Evolutionary conservation across 495 filamentous ascomycete genomes (phyloP), one percentile per base, ranked within the genome.

Genomic region (Penicillium desertorum): DNA sequence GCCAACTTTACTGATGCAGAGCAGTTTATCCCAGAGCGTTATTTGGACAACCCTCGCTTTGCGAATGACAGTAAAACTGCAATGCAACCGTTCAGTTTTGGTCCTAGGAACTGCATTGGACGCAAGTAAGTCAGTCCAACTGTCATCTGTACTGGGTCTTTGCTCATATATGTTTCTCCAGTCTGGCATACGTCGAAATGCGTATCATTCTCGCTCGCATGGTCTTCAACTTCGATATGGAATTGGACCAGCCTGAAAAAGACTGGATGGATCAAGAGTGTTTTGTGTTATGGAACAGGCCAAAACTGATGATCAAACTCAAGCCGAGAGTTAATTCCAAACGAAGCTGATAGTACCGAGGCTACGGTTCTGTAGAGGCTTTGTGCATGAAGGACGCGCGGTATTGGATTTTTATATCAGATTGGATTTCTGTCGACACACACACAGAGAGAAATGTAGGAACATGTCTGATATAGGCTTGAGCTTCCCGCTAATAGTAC

Each of bases 91-190:
- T 89, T 88, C 51, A 76, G 73, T 16, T 51, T 81, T 20, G 86
- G 86, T 0, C 74, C 80, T 0, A 67, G 86, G 10, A 81, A 86
- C 62, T 89, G 85, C 55, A 73, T 87, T 47, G 86, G 86, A 41
- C 69, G 72, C 50, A 80, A 79, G 81, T 85, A 62, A 68, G 80
- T 17, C 6, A 68, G 80, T 17, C 6, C 4, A 10, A 1, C 10
- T 48, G 0, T 29, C 6, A 0, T 29, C 30, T 14, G 14, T 39
- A 17, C 8, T 39, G 16, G 36, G 4, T 39, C 7, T 17, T 17
- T 39, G 7, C 10, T 19, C n/a, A 9, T n/a, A 9, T 6, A 56
- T 46, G 6, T 19, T 4, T 32, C 0, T 44, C 7, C 49, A 79
- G 77, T 48, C 64, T 79, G 29, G 71, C 75, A 16, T 77, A 78